Evolutionary conservation across 768 basidiomycete species (phyloP), one percentile per base, ranked within the genome.

Genomic region (Lentinula edodes): DNA sequence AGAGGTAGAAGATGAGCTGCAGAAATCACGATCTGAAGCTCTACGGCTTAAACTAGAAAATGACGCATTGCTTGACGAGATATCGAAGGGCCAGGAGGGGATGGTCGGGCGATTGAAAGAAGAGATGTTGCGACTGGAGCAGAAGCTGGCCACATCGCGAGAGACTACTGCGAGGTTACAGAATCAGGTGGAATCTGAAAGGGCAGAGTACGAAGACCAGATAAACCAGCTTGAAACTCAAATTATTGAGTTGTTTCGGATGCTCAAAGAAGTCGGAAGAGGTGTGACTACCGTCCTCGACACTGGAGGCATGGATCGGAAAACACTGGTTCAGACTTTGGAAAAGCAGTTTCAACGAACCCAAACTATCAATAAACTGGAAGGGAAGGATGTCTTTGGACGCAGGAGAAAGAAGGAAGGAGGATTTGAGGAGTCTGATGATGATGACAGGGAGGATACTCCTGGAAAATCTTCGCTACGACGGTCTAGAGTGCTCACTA

Each of bases 191-290:
- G 87, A 85, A 66, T 81, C 82, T 43, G 91, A 95, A 75, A 91
- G 88, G 71, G 71, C 76, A 15, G 85, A 83, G 13, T 95, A 95
- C 69, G 91, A 95, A 69, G 91, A 93, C 61, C 86, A 86, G 66
- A 93, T 98, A 61, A 80, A 84, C 3, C 91, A 96, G 71, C 85
- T 96, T 13, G 94, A 97, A 69, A 83, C 88, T 12, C 92, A 97
- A 77, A 95, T 96, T 63, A 85, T 91, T 81, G 95, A 97, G 70
- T 74, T 98, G 16, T 98, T 95, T 77, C 82, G 89, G 66, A 96
- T 97, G 93, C 78, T 98, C 58, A 91, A 87, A 70, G 91, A 96
- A 68, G 83, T 90, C 39, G 87, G 89, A 15, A 85, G 83, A 60
- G 88, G 89, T 13, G 83, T 93, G 41, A 89, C 91, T 60, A 83